phyloP scores from a whole-genome alignment of 495 filamentous ascomycete genomes.

The Trichocladium antarcticum region DNA sequence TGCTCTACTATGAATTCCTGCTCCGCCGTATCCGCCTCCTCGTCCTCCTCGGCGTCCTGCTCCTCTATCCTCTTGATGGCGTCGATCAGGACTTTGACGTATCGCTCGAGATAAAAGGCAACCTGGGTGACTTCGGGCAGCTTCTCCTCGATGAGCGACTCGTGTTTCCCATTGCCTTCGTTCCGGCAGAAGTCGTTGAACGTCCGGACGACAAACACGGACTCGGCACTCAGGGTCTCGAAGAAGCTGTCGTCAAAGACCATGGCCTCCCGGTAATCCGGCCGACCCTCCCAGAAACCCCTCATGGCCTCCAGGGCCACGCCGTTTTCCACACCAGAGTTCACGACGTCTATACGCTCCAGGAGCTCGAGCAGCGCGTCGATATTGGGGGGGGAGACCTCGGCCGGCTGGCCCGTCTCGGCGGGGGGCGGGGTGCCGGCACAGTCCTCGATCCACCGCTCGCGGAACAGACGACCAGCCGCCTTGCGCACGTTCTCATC shows the following conservation, averaged over 20 bases:
- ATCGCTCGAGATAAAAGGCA: conserved; percentile 67
- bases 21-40: conserved; percentile 67
- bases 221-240: conserved; percentile 74
- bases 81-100: conserved; percentile 65
- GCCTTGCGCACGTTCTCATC: conserved; percentile 93
- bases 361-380: conserved; percentile 78
- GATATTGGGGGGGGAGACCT: conserved; percentile 51
- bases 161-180: conserved; percentile 57
- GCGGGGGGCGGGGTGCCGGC: conserved; percentile 49
- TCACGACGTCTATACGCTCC: conserved; percentile 86
- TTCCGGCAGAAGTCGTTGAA: conserved; percentile 85
- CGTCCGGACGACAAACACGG: conserved; percentile 73
- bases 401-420: conserved; percentile 35
- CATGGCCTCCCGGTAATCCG: conserved; percentile 76
- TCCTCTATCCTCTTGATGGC: conserved; percentile 46
- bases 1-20: conserved; percentile 94
- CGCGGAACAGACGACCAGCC: conserved; percentile 77
- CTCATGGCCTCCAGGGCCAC: conserved; percentile 87
- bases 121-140: conserved; percentile 89
- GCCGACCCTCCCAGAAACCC: conserved; percentile 88
- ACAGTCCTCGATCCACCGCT: conserved; percentile 93
- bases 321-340: conserved; percentile 79
- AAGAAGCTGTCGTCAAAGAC: conserved; percentile 79
- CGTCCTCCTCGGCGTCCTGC: conserved; percentile 44
- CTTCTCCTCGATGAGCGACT: conserved; percentile 72